A percentile compares a stretch with the other conserved stretches of the same genome.
phyloP scores from a whole-genome alignment of 2,329 filamentous ascomycete species.

The Sclerotinia sclerotiorum region DNA sequence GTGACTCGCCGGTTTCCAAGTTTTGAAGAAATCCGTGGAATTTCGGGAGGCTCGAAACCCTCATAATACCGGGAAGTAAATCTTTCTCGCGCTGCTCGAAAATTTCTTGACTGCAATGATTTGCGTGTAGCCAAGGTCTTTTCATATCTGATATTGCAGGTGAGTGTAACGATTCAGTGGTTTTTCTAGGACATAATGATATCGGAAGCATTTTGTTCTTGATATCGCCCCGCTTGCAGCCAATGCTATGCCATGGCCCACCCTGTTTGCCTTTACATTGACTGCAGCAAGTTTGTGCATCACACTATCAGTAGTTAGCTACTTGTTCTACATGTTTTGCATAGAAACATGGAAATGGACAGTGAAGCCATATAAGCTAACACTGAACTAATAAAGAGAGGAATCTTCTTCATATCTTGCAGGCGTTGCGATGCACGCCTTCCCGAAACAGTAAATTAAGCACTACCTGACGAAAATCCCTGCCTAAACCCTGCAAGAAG shows the following conservation, averaged over 20 bases:
- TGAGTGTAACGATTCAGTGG: not conserved
- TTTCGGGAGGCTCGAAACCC: not conserved
- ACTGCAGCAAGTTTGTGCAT: constrained; percentile 22
- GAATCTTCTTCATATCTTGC: not conserved
- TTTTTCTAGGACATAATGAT: constrained; percentile 12
- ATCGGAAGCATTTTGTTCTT: constrained; percentile 24
- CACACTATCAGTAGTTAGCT: constrained; percentile 2
- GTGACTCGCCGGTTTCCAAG: not conserved
- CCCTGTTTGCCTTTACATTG: constrained; percentile 19
- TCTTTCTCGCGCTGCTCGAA: not conserved
- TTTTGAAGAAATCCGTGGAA: not conserved
- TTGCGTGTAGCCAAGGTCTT: constrained; percentile 7
- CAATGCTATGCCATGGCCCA: constrained; percentile 25
- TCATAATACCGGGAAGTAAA: not conserved
- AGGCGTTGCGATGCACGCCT: not conserved
- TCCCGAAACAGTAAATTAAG: not conserved
- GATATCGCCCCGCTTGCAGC: constrained; percentile 26
- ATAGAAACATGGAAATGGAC: not conserved
- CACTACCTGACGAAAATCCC: too few relatives aligned
- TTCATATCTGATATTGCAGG: not conserved
- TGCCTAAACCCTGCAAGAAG: not conserved
- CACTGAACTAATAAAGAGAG: not conserved
- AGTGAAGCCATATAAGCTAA: not conserved
- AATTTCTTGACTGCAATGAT: not conserved
- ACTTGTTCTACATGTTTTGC: not conserved